phyloP scores from a whole-genome alignment of 805 yeast species.

The Candida suzukii region DNA sequence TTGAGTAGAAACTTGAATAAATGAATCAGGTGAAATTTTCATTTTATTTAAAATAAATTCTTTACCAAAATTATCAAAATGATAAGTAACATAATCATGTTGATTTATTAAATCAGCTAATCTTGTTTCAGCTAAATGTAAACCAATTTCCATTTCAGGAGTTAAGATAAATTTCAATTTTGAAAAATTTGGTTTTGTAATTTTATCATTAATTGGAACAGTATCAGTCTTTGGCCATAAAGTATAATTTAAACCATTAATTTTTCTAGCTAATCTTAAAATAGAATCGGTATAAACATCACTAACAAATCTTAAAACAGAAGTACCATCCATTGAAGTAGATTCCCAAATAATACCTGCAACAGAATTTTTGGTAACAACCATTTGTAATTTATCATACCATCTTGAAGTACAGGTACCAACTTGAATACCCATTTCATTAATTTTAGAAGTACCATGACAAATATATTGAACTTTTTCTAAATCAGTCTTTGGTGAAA shows the following conservation, averaged over 20 bases:
- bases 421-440: conserved; percentile 40
- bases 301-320: conserved; percentile 47
- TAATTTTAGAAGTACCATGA: conserved; percentile 43
- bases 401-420: conserved; percentile 55
- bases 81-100: conserved; percentile 43
- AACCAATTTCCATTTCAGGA: conserved; percentile 38
- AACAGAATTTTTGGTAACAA: conserved; percentile 47
- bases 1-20: conserved; percentile 46
- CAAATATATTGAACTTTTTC: conserved; percentile 43
- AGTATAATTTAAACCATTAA: conserved; percentile 50
- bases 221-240: conserved; percentile 38
- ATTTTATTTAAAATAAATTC: conserved; percentile 30
- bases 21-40: conserved; percentile 40
- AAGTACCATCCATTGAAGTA: conserved; percentile 50
- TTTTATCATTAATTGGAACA: conserved; percentile 24
- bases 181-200: conserved; percentile 29
- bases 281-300: conserved; percentile 55
- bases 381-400: conserved; percentile 51
- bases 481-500: conserved; percentile 37
- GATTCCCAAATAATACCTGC: conserved; percentile 58
- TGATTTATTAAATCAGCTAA: conserved; percentile 51
- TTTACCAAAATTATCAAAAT: conserved; percentile 23
- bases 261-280: conserved; percentile 47
- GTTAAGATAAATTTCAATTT: conserved; percentile 31
- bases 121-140: conserved; percentile 52